Evolutionary conservation across 495 filamentous ascomycete genomes (phyloP), one percentile per base, ranked within the genome.

Genomic region (Lasiosphaeria miniovina): DNA sequence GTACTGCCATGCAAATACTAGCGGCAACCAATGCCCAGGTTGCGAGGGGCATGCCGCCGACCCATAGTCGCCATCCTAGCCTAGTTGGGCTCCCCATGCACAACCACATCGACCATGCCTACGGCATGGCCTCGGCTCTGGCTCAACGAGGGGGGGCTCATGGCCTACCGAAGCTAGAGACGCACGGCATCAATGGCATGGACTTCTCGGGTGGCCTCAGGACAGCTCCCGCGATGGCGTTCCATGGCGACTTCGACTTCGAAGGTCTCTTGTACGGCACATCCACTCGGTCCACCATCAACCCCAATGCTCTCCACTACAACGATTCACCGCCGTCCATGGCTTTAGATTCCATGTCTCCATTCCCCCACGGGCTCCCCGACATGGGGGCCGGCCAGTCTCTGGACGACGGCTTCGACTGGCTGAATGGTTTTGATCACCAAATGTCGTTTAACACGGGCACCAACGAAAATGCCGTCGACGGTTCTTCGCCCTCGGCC

Each of bases 291-390:
- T 78, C 78, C 10, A 98, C 94, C 52, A 90, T 99, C 74, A 98
- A 99, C 72, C 94, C 94, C 15, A 92, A 93, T 62, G 93, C 96
- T 66, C 84, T 99, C 53, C 93, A 98, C 72, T 94, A 94, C 70
- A 90, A 82, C 68, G 90, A 91, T 68, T 91, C 90, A 12, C 91
- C 90, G 31, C 87, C 86, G 53, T 82, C 81, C 43, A 87, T 87
- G 78, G 80, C 82, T 14, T 73, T 91, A 49, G 90, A 92, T 59
- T 81, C 88, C 32, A 79, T 85, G 7, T 93, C 91, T 36, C 89
- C 90, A 4, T 93, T 89, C 70, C 79, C 82, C 17, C 85, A 84
- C 59, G 84, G 80, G 53, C 84, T 86, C 66, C 77, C 82, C 52
- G 84, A 84, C 55, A 78, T 91, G 75, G 67, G 69, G 52, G 66